Percentiles rank a stretch among this genome's conserved stretches.
These are phyloP conservation scores for Penicillium subrubescens DNA, from an alignment of 495 filamentous ascomycete species.

Conservation along the genomic window DNA sequence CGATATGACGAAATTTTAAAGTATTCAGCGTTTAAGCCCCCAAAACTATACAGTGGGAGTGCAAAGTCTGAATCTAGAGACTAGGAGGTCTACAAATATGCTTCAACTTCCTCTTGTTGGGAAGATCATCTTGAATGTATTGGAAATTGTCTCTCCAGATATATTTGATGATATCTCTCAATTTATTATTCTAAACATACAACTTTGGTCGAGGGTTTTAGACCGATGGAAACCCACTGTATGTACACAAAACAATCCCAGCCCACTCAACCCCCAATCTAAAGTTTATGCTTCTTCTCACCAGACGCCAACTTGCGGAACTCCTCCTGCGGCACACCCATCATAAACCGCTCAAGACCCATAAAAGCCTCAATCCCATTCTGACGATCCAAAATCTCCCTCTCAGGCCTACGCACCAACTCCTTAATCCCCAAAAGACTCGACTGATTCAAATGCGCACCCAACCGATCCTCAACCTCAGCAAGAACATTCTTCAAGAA, in stretches of 20 bases:
- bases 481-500: constrained; percentile 73
- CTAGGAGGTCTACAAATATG: no score
- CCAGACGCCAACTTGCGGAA: constrained; percentile 68
- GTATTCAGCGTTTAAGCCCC: no score
- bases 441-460: constrained; percentile 73
- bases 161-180: no score
- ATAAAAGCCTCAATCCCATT: constrained; percentile 82
- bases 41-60: no score
- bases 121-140: no score
- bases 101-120: no score
- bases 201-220: no score
- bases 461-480: constrained; percentile 82
- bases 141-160: no score
- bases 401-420: constrained; percentile 73
- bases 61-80: no score
- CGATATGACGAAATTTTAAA: no score
- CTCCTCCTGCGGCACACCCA: constrained; percentile 80
- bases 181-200: no score
- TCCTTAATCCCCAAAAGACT: constrained; percentile 84
- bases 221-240: not conserved
- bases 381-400: constrained; percentile 71
- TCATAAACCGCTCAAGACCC: constrained; percentile 77
- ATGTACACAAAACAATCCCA: not conserved
- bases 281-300: constrained; percentile 87
- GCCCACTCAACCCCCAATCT: constrained; percentile 3